Conservation (phyloP, 345 rosid species). For the Citrus reticulata region DNA sequence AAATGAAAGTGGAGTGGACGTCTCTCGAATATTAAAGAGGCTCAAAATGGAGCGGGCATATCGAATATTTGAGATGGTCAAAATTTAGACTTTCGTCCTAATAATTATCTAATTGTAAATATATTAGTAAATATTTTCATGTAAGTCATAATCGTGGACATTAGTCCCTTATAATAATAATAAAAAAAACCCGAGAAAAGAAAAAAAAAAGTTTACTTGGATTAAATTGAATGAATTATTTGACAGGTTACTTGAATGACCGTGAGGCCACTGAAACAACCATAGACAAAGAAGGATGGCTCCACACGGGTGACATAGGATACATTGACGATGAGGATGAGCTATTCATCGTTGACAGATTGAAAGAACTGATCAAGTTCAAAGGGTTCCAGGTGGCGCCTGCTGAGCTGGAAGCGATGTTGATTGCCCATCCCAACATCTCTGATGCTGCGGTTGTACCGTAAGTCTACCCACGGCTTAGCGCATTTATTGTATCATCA, state of each 20-base stretch:
- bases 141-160: too few species aligned
- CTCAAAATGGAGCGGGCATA: fast-evolving
- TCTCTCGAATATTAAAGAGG: fast-evolving
- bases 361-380: slow-evolving; percentile 64
- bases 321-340: slow-evolving; percentile 58
- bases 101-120: too few species aligned
- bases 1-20: fast-evolving
- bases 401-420: slow-evolving; percentile 60
- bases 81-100: fast-evolving
- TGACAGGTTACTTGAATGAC: slow-evolving; percentile 56
- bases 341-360: slow-evolving; percentile 55
- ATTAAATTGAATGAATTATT: neutral
- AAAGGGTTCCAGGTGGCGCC: slow-evolving; percentile 76
- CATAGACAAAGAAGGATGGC: slow-evolving; percentile 58
- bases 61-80: too few species aligned
- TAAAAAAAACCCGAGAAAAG: too few species aligned
- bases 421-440: slow-evolving; percentile 44
- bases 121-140: too few species aligned
- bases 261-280: slow-evolving; percentile 44
- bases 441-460: slow-evolving; percentile 66
- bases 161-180: too few species aligned
- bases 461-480: slow-evolving; percentile 27
- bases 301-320: slow-evolving; percentile 63
- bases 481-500: neutral
- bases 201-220: neutral